phyloP scores from a whole-genome alignment of 495 filamentous ascomycete species.

The Aspergillus saccharolyticus region DNA sequence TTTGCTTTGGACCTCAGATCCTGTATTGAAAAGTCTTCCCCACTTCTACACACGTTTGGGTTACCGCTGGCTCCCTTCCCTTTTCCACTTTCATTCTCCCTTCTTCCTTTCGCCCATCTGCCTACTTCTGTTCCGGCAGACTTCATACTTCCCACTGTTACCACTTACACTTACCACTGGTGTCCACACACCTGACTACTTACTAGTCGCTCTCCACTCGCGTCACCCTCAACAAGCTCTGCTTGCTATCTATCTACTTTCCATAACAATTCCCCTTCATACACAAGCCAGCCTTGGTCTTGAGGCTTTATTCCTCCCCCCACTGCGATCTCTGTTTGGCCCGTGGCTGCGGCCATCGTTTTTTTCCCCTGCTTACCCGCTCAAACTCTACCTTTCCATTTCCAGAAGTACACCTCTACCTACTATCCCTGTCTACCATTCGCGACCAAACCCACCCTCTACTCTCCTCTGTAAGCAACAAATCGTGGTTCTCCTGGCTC shows the following conservation, averaged over 20 bases:
- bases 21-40: conserved; percentile 7
- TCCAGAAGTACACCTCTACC: conserved; percentile 23
- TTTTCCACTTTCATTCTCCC: conserved; percentile 2
- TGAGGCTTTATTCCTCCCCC: not conserved
- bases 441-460: conserved; percentile 17
- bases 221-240: conserved; percentile 18
- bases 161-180: no score
- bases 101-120: not conserved
- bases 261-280: conserved; percentile 2
- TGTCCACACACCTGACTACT: not conserved
- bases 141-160: not conserved
- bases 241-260: conserved; percentile 14
- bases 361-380: conserved; percentile 21
- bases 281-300: not conserved
- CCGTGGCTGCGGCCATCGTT: conserved; percentile 13
- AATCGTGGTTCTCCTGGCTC: not conserved
- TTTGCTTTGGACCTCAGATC: conserved; percentile 19
- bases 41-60: not conserved
- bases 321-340: conserved; percentile 6
- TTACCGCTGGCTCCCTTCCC: conserved; percentile 8
- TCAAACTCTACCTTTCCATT: conserved; percentile 19
- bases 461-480: conserved; percentile 9
- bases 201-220: not conserved
- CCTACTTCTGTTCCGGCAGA: not conserved
- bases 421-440: conserved; percentile 37